Conservation (phyloP, 2,329 filamentous ascomycete species). For the Sporothrix sp. region DNA sequence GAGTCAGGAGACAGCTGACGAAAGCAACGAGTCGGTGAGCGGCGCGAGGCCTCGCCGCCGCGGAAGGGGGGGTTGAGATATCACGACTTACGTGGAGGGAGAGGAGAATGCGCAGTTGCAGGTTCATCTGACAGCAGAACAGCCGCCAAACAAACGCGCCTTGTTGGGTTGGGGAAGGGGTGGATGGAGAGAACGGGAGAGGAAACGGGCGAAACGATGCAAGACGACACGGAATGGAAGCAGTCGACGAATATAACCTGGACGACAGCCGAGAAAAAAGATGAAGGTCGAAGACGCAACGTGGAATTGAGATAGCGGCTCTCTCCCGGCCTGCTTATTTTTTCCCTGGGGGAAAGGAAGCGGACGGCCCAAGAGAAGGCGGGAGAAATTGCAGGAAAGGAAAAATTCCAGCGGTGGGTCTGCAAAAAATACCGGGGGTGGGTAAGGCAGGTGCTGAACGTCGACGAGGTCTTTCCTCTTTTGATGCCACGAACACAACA, state of each 20-base stretch:
- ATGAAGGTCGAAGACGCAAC: background rate
- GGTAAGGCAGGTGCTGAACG: no score
- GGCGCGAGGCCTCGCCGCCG: no score
- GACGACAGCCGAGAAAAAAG: background rate
- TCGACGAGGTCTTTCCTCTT: constrained; percentile 9
- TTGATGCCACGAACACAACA: background rate
- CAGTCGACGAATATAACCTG: constrained; percentile 1
- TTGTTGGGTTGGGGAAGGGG: constrained; percentile 21
- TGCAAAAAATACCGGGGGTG: background rate
- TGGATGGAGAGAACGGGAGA: constrained; percentile 1
- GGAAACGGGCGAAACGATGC: constrained; percentile 5
- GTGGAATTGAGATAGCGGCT: constrained; percentile 6
- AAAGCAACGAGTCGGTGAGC: background rate
- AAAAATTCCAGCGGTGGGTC: constrained; percentile 13
- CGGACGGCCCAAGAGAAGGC: constrained; percentile 9
- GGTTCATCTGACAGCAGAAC: constrained; percentile 93
- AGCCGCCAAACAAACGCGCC: constrained; percentile 91
- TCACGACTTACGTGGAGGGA: constrained; percentile 51
- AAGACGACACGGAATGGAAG: background rate
- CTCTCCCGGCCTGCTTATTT: constrained; percentile 6
- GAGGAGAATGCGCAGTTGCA: constrained; percentile 59
- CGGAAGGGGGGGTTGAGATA: no score
- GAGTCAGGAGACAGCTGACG: background rate
- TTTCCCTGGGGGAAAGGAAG: constrained; percentile 5
- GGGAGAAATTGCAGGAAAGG: constrained; percentile 17